phyloP scores from a whole-genome alignment of 345 rosid genomes.

The Durio zibethinus region DNA sequence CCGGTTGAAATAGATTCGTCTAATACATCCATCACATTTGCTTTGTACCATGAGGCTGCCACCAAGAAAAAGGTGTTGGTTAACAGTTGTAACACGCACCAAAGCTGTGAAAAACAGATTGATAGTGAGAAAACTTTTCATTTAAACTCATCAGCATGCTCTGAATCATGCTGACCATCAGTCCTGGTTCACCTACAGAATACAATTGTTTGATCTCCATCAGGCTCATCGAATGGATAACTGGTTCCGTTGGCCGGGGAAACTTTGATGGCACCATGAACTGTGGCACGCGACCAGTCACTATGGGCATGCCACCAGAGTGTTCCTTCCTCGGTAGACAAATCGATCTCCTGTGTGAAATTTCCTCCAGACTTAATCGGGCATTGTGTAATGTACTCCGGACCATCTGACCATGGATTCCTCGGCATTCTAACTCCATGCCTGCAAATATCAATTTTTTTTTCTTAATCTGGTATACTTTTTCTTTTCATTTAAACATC shows the following conservation, averaged over 20 bases:
- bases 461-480: not conserved
- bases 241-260: slow-evolving; percentile 19
- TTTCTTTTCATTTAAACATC: not conserved
- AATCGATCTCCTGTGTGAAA: slow-evolving; percentile 32
- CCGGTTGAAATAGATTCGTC: slow-evolving; percentile 16
- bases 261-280: slow-evolving; percentile 39
- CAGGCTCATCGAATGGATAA: slow-evolving; percentile 26
- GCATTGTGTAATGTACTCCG: slow-evolving; percentile 49
- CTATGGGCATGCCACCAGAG: slow-evolving; percentile 60
- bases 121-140: not conserved
- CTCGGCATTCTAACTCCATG: slow-evolving; percentile 51
- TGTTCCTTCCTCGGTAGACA: slow-evolving; percentile 41
- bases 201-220: slow-evolving; percentile 28
- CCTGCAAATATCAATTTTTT: slow-evolving; percentile 13
- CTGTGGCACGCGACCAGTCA: slow-evolving; percentile 46
- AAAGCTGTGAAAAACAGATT: not conserved
- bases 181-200: slow-evolving; percentile 27
- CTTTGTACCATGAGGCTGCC: slow-evolving; percentile 40
- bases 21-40: slow-evolving; percentile 27
- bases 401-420: slow-evolving; percentile 56
- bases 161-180: too few species aligned
- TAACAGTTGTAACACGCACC: not conserved
- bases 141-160: not conserved
- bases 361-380: slow-evolving; percentile 32
- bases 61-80: not conserved